Evolutionary conservation across 805 yeast species (phyloP).

Genomic region (Yarrowia yakushimensis): DNA sequence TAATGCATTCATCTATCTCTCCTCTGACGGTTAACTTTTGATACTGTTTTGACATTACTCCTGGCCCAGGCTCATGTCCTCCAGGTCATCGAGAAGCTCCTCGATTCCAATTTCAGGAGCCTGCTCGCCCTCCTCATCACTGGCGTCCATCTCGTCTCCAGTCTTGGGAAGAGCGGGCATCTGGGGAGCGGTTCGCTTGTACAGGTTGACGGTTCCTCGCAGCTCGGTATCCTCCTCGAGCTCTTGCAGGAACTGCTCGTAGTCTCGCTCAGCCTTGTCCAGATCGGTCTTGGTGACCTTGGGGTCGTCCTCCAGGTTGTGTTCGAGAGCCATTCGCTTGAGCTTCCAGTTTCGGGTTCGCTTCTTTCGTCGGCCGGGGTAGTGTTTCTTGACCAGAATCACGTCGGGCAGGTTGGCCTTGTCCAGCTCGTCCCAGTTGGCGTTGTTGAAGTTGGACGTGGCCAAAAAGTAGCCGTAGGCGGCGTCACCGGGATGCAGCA

Average conservation of each 20-base stretch:
- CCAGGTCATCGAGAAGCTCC: slow-evolving; percentile 91
- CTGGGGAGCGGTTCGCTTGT: slow-evolving; percentile 54
- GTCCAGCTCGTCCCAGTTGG: slow-evolving; percentile 59
- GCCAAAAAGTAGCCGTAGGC: slow-evolving; percentile 80
- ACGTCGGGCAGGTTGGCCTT: slow-evolving; percentile 68
- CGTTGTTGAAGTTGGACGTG: slow-evolving; percentile 80
- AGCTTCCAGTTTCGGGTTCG: slow-evolving; percentile 88
- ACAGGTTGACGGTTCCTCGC: slow-evolving; percentile 84
- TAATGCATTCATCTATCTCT: slow-evolving; percentile 4
- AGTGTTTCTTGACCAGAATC: slow-evolving; percentile 81
- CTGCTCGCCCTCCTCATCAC: slow-evolving; percentile 48
- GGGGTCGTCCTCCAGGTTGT: slow-evolving; percentile 53
- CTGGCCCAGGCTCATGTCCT: slow-evolving; percentile 73
- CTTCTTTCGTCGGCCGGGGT: slow-evolving; percentile 69
- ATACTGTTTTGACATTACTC: background rate
- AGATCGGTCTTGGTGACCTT: slow-evolving; percentile 60
- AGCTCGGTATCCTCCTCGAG: slow-evolving; percentile 95
- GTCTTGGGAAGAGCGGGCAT: slow-evolving; percentile 29
- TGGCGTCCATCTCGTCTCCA: slow-evolving; percentile 31
- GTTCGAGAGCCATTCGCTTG: slow-evolving; percentile 96
- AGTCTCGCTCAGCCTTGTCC: slow-evolving; percentile 91
- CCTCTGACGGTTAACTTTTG: background rate
- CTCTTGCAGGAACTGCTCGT: slow-evolving; percentile 93
- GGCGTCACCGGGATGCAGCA: slow-evolving; percentile 90
- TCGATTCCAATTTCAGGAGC: slow-evolving; percentile 88